A percentile compares a stretch with the other conserved stretches of the same genome.
These are phyloP conservation scores for Pichia eremophila DNA, from an alignment of 805 yeast genomes.

Conservation along the genomic window DNA sequence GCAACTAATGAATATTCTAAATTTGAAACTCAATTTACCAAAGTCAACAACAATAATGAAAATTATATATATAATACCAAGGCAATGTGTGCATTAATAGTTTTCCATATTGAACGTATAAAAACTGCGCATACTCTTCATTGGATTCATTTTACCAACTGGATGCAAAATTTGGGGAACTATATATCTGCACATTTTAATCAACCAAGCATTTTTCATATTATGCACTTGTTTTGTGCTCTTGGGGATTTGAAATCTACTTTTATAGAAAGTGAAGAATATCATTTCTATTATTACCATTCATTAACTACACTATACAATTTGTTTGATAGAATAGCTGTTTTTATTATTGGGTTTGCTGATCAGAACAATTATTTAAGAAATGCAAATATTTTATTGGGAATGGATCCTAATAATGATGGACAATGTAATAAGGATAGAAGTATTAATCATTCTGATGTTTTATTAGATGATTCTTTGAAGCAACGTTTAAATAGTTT, in stretches of 20 bases:
- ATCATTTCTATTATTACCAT: constrained; percentile 7
- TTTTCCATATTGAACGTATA: constrained; percentile 13
- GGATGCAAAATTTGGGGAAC: constrained; percentile 14
- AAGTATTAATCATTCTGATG: not conserved
- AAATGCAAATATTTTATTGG: constrained; percentile 7
- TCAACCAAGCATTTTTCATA: constrained; percentile 13
- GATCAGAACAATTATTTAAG: constrained; percentile 10
- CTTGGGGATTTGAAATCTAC: constrained; percentile 7
- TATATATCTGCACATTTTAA: constrained; percentile 5
- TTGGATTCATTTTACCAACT: constrained; percentile 21
- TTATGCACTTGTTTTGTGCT: constrained; percentile 12
- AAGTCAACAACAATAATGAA: not conserved
- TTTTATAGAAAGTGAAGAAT: not conserved
- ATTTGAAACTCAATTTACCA: constrained; percentile 14
- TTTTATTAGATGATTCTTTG: not conserved
- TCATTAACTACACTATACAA: constrained; percentile 13
- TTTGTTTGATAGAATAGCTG: constrained; percentile 10
- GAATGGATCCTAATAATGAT: constrained; percentile 5
- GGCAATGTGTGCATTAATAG: constrained; percentile 10
- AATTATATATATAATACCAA: not conserved
- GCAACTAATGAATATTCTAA: constrained; percentile 4
- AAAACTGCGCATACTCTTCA: constrained; percentile 5
- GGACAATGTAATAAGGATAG: not conserved
- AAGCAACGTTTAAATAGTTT: not conserved
- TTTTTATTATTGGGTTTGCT: constrained; percentile 15